Base-by-base conservation (phyloP, 192 early-diverging fungal genomes). In the Gonapodya sp. region DNA sequence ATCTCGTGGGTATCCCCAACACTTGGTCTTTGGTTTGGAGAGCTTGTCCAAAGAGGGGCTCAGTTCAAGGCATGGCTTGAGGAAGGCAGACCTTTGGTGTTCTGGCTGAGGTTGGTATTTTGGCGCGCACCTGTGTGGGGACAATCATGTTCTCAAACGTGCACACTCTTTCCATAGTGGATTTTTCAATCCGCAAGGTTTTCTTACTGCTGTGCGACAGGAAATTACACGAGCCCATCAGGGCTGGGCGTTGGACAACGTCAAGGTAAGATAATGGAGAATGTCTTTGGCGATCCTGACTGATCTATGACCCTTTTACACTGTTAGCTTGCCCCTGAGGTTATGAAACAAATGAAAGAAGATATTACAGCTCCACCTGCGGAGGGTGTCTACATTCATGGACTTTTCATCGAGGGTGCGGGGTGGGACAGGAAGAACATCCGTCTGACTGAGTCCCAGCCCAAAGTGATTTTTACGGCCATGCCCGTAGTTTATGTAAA, bases 281-380 rank as follows among this genome's bases (percentile, higher is more conserved):
- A 72, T 18, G 16, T 16, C 30, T 16, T 30, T 18, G 16, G 64
- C 16, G 64, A 81, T 35, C 36, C 35, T n/a, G n/a, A 36, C 73
- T 30, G 33, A 83, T 64, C 73, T 81, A 85, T 18, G 30, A n/a
- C n/a, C 75, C 79, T 18, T 82, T 35, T 35, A 64, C n/a, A 18
- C 78, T 1, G 2, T 31, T 75, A 88, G 85, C 88, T 92, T 2
- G 88, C 89, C 2, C 86, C 89, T 18, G 91, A 92, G 83, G 91
- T 92, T 2, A 89, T 91, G 87, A 92, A 92, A 83, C 91, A 92
- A 80, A 91, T 92, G 91, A 92, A 92, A 81, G 91, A 92, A 83
- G 91, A 92, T 79, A 91, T 92, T 31, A 89, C 89, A 1, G 80
- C 86, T 0, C 86, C 85, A 16, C 91, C 91, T 24, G 37, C 87